Conservation (phyloP, 2,329 filamentous ascomycete genomes). For the Cyphellophora europaea region DNA sequence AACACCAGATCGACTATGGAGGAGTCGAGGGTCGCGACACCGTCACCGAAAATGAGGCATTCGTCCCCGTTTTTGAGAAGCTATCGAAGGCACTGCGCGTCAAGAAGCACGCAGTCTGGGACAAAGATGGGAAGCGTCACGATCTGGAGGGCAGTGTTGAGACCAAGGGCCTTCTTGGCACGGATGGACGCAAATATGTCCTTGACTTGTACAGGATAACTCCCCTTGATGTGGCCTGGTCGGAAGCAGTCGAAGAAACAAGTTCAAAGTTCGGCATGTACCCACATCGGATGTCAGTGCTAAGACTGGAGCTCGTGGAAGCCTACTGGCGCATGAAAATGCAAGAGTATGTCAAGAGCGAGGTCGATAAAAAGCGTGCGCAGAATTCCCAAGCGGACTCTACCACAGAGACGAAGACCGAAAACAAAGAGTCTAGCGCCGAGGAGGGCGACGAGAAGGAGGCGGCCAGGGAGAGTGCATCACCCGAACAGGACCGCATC, state of each 20-base stretch:
- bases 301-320: conserved; percentile 84
- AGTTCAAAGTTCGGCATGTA: conserved; percentile 49
- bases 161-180: conserved; percentile 94
- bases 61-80: conserved; percentile 75
- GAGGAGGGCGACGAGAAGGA: conserved; percentile 19
- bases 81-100: conserved; percentile 83
- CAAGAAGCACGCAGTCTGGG: conserved; percentile 95
- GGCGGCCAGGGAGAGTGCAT: conserved; percentile 25
- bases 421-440: conserved; percentile 22
- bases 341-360: conserved; percentile 75
- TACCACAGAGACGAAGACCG: conserved; percentile 20
- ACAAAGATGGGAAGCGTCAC: conserved; percentile 84
- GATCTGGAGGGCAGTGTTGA: conserved; percentile 93
- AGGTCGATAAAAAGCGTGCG: conserved; percentile 57
- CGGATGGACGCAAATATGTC: conserved; percentile 95
- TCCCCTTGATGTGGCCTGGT: conserved; percentile 81
- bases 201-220: conserved; percentile 92
- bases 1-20: conserved; percentile 98
- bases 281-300: conserved; percentile 91
- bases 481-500: conserved; percentile 54
- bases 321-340: conserved; percentile 76
- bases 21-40: conserved; percentile 96
- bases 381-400: conserved; percentile 29
- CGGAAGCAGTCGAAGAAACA: conserved; percentile 60
- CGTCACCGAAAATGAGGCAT: conserved; percentile 81